These are phyloP conservation scores for Babesia ovis DNA, from an alignment of 169 alveolate species.

Conservation along the genomic window DNA sequence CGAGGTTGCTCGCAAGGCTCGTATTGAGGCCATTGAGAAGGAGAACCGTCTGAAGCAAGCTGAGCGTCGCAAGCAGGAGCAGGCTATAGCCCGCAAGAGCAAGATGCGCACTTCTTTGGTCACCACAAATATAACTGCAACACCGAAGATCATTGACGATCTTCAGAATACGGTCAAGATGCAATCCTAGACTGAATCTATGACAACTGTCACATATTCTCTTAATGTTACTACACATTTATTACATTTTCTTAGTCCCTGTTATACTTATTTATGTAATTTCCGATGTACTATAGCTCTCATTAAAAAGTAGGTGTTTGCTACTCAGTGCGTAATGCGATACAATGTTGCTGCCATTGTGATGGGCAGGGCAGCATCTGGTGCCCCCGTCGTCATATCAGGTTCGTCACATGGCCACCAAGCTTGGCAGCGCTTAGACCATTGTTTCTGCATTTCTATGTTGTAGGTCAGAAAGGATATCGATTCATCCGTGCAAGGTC, in stretches of 20 bases:
- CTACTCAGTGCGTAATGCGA: conserved; percentile 18
- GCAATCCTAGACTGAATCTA: too few species aligned
- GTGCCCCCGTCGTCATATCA: not conserved
- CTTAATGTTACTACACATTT: too few species aligned
- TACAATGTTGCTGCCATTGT: conserved; percentile 23
- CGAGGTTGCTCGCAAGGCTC: conserved; percentile 78
- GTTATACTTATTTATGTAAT: not conserved
- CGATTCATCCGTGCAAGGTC: conserved; percentile 52
- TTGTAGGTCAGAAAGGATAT: conserved; percentile 45
- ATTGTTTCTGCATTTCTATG: conserved; percentile 66
- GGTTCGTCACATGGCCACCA: conserved; percentile 64
- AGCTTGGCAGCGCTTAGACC: conserved; percentile 60
- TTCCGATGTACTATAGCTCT: not conserved
- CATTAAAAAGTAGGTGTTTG: not conserved
- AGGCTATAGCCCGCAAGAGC: conserved; percentile 38
- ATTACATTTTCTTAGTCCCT: too few species aligned
- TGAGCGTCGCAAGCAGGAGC: conserved; percentile 72
- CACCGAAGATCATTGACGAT: conserved; percentile 59
- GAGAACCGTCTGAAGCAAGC: conserved; percentile 69
- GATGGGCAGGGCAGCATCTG: conserved; percentile 36
- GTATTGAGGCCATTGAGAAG: conserved; percentile 75
- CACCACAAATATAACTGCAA: conserved; percentile 44
- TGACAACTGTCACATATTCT: not conserved
- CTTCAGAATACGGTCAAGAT: conserved; percentile 51
- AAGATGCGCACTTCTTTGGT: conserved; percentile 36